Conservation (phyloP, 2,329 filamentous ascomycete genomes). For the Curvularia sp. region DNA sequence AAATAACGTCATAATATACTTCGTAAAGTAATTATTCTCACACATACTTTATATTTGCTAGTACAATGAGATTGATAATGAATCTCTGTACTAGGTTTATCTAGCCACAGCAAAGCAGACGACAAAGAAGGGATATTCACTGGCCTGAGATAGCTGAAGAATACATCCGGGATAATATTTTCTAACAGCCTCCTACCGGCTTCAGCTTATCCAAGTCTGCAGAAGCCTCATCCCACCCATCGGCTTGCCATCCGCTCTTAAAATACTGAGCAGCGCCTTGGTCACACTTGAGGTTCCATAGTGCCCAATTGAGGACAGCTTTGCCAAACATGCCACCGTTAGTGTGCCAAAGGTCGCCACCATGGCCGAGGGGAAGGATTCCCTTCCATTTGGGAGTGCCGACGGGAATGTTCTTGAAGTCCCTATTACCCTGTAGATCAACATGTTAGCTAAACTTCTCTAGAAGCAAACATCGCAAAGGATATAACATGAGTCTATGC, state of each 20-base stretch:
- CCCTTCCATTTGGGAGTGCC: neutral
- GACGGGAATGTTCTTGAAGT: neutral
- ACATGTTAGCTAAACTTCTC: neutral
- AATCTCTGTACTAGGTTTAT: too few relatives aligned
- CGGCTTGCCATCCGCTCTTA: neutral
- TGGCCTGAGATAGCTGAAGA: neutral
- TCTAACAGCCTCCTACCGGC: neutral
- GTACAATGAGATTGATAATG: too few relatives aligned
- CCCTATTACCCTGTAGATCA: neutral
- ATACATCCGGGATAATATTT: neutral
- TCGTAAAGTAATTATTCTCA: too few relatives aligned
- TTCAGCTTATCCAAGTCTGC: neutral
- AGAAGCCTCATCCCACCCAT: neutral
- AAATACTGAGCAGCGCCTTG: neutral
- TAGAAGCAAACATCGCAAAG: neutral
- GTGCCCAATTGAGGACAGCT: neutral
- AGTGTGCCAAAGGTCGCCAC: neutral
- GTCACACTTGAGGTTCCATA: neutral
- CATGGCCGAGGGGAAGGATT: neutral
- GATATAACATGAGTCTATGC: neutral
- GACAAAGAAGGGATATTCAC: too few relatives aligned
- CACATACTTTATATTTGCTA: too few relatives aligned
- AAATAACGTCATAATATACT: too few relatives aligned
- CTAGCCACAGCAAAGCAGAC: too few relatives aligned
- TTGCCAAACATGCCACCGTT: neutral